Conservation (phyloP, 2,329 filamentous ascomycete species). For the Decorospora gaudefroyi region DNA sequence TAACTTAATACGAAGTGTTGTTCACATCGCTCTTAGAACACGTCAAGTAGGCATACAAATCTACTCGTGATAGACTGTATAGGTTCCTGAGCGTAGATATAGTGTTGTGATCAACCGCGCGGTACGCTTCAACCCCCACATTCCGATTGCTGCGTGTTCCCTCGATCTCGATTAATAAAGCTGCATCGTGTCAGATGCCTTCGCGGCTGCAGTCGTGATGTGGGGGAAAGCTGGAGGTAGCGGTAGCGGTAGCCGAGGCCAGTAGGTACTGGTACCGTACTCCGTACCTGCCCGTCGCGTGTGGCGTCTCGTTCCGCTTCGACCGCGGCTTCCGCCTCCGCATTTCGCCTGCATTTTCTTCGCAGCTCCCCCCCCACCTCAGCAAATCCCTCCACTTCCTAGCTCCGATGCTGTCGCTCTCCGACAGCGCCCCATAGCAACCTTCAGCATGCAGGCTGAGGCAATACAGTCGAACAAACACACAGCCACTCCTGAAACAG, state of each 20-base stretch:
- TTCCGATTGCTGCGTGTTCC: constrained; percentile 2
- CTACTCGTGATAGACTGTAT: no score
- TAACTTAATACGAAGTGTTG: no score
- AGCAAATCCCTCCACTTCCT: constrained; percentile 30
- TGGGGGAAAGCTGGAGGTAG: constrained; percentile 11
- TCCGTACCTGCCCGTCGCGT: constrained; percentile 8
- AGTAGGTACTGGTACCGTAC: no score
- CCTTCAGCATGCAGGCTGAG: constrained; percentile 26
- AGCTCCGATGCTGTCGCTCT: constrained; percentile 20
- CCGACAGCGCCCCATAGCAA: constrained; percentile 12
- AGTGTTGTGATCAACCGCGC: no score
- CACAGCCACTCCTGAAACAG: constrained; percentile 22
- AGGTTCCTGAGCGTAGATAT: no score
- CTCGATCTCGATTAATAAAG: constrained; percentile 1
- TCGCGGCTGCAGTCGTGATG: constrained; percentile 17
- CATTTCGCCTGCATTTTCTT: no score
- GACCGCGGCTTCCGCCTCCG: constrained; percentile 9
- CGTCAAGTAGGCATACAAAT: no score
- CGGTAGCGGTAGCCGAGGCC: constrained; percentile 5
- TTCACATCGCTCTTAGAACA: no score
- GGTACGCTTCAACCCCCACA: background rate
- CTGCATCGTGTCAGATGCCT: background rate
- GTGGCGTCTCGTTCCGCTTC: background rate
- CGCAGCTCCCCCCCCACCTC: constrained; percentile 20
- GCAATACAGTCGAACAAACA: constrained; percentile 11